Base-by-base conservation (phyloP, 1,139 yeast genomes). In the Candida anutae region DNA sequence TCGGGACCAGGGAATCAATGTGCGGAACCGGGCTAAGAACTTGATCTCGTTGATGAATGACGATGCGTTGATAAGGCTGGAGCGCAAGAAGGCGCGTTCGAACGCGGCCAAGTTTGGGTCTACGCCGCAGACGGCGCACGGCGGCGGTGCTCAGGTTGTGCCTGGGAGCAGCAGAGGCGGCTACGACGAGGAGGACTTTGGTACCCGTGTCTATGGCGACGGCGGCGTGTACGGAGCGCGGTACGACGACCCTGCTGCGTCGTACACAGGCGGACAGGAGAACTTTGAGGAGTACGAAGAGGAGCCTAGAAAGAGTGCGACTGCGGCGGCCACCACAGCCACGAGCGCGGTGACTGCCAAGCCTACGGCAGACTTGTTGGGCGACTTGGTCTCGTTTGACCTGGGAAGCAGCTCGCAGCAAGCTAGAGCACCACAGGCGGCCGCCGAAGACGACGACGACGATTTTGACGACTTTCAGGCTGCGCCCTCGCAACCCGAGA, bases 401-500 rank as follows among this genome's bases (percentile, higher is more conserved):
- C 66, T 56, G 20, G 38, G 48, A 10, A 37, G 51, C 4, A 33
- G 41, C n/a, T 36, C 42, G 15, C n/a, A n/a, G n/a, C n/a, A n/a
- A n/a, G 34, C 43, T 21, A 35, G 45, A 19, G 25, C 45, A 15
- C 34, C 53, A 9, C 37, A 57, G 8, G 36, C 45, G 6, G 48
- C 42, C 3, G 58, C 32, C 3, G 36, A 41, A 12, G 82, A 76
- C 23, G 85, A 77, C 25, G 94, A 81, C 39, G 96, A 87, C 43
- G 97, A 88, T 23, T 88, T 88, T 55, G 95, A 84, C 40, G 97
- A 90, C 42, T 88, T 88, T 69, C 96, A 88, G 55, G 76, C 83
- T 30, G 94, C 95, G 4, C 71, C 70, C 14, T 32, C 74, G 50
- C 63, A 40, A 38, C 54, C 48, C 25, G 52, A 42, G 32, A 50